Percentiles rank a stretch among this genome's conserved stretches.
Evolutionary conservation across 352 stramenopile genomes (phyloP).

Genomic region (Phytophthora pistaciae): DNA sequence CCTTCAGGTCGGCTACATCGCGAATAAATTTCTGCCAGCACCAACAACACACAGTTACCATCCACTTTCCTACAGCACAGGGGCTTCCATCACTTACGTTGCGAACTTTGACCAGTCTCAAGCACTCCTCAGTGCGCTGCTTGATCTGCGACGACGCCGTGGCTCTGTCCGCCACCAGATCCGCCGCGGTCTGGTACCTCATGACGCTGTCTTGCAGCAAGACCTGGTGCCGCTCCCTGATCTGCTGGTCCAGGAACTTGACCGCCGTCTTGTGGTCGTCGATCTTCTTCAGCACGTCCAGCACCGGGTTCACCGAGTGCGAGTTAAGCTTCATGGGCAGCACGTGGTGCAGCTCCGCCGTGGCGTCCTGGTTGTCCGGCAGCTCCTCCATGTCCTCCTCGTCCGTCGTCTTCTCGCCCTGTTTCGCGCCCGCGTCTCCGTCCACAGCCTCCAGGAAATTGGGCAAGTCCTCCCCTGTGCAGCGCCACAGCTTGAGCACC

Average conservation of each 20-base stretch:
- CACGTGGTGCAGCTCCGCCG: conserved; percentile 45
- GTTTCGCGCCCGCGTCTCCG: conserved; percentile 13
- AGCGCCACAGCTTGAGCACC: conserved; percentile 81
- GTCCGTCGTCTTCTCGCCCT: background rate
- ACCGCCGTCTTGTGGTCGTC: conserved; percentile 79
- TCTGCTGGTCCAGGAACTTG: conserved; percentile 66
- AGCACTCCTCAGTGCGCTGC: conserved; percentile 65
- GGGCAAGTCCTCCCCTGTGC: conserved; percentile 79
- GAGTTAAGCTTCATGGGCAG: conserved; percentile 83
- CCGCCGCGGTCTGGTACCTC: conserved; percentile 60
- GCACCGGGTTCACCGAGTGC: conserved; percentile 75
- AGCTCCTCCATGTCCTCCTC: conserved; percentile 33
- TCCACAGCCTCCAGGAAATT: conserved; percentile 50
- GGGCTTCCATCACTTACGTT: conserved; percentile 60
- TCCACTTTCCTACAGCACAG: background rate
- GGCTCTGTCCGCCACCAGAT: conserved; percentile 63
- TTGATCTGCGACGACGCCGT: conserved; percentile 57
- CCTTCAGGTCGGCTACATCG: conserved; percentile 62
- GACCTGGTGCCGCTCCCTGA: conserved; percentile 67
- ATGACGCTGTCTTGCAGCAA: conserved; percentile 56
- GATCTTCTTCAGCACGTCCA: conserved; percentile 85
- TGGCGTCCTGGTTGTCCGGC: conserved; percentile 39
- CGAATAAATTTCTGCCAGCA: conserved; percentile 69
- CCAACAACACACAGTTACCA: conserved; percentile 6
- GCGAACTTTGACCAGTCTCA: conserved; percentile 77